Conservation (phyloP, 2,329 filamentous ascomycete species). For the Ophiostoma tasmaniense region DNA sequence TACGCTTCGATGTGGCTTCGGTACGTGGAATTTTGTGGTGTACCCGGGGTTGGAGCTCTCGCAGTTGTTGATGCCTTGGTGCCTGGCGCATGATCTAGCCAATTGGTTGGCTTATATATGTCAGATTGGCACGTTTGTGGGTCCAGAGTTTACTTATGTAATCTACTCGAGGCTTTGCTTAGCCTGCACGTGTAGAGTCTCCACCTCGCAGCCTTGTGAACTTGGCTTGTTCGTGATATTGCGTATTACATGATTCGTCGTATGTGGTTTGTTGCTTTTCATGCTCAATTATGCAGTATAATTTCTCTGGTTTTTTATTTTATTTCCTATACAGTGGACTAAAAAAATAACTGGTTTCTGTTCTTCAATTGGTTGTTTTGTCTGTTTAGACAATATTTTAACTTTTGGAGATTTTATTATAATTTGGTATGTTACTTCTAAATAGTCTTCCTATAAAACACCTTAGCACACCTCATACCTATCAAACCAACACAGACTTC, state of each 20-base stretch:
- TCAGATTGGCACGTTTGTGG: not conserved
- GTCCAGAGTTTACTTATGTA: not conserved
- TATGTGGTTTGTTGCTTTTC: not conserved
- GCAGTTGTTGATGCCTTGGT: slow-evolving; percentile 10
- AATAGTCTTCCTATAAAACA: no score
- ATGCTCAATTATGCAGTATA: not conserved
- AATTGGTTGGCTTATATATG: slow-evolving; percentile 13
- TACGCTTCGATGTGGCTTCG: not conserved
- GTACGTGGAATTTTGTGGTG: slow-evolving; percentile 1
- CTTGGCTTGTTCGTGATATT: not conserved
- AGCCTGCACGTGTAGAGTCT: not conserved
- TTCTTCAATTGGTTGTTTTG: no score
- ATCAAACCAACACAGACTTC: no score
- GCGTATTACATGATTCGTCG: not conserved
- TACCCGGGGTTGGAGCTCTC: not conserved
- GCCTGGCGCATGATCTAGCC: slow-evolving; percentile 9
- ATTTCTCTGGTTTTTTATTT: not conserved
- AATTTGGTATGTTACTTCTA: no score
- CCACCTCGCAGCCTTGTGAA: not conserved
- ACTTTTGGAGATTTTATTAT: no score
- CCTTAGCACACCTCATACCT: no score
- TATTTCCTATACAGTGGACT: no score
- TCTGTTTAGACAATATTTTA: no score
- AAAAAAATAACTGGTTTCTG: no score
- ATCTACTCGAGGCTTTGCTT: not conserved